Conservation (phyloP, 2,329 filamentous ascomycete genomes). For the Colletotrichum sp. region DNA sequence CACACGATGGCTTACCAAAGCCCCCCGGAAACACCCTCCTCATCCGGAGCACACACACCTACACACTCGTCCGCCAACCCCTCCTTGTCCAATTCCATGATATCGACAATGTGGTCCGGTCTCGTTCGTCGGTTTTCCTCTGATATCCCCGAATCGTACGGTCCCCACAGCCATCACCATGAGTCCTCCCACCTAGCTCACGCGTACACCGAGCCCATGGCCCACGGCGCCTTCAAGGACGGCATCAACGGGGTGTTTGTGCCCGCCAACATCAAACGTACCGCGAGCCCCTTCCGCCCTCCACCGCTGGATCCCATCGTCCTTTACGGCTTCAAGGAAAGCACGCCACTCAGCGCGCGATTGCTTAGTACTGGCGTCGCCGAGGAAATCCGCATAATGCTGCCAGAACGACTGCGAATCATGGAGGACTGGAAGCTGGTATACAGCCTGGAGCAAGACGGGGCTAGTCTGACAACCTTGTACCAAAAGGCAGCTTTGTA, state of each 20-base stretch:
- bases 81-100: slow-evolving; percentile 32
- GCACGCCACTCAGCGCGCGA: slow-evolving; percentile 64
- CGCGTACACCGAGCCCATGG: slow-evolving; percentile 25
- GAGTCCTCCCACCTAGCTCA: slow-evolving; percentile 26
- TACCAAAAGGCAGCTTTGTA: slow-evolving; percentile 80
- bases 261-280: slow-evolving; percentile 59
- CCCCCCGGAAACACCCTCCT: slow-evolving; percentile 24
- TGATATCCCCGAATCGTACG: slow-evolving; percentile 39
- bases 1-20: slow-evolving; percentile 15
- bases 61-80: slow-evolving; percentile 27
- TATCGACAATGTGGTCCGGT: slow-evolving; percentile 59
- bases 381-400: slow-evolving; percentile 89
- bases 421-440: slow-evolving; percentile 84
- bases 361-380: slow-evolving; percentile 78
- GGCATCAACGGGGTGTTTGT: slow-evolving; percentile 66
- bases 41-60: slow-evolving; percentile 31
- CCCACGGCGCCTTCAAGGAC: slow-evolving; percentile 35
- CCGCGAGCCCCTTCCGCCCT: slow-evolving; percentile 81
- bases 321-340: slow-evolving; percentile 68
- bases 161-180: slow-evolving; percentile 22
- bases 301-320: slow-evolving; percentile 85
- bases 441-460: slow-evolving; percentile 92
- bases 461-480: slow-evolving; percentile 83
- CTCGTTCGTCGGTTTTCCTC: slow-evolving; percentile 72
- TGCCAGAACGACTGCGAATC: slow-evolving; percentile 87